phyloP scores from a whole-genome alignment of 2,329 filamentous ascomycete genomes.

The Cyanodermella asteris region DNA sequence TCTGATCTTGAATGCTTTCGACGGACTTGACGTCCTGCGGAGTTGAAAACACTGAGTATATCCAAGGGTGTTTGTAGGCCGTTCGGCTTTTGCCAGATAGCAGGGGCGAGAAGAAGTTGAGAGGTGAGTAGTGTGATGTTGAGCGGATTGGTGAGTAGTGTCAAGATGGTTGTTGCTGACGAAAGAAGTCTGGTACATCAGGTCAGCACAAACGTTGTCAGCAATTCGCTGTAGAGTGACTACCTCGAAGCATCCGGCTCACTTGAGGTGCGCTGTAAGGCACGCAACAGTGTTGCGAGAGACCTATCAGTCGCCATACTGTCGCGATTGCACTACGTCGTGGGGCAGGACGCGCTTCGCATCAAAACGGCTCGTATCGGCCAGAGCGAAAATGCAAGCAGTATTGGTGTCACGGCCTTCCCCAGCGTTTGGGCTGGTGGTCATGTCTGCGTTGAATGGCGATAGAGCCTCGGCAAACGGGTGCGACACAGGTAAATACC shows the following conservation, averaged over 20 bases:
- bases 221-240: slow-evolving; percentile 8
- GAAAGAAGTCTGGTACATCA: slow-evolving; percentile 36
- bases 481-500: no score
- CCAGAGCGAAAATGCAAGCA: no score
- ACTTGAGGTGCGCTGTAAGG: slow-evolving; percentile 34
- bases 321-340: no score
- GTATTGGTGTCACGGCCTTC: no score
- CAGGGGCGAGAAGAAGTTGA: slow-evolving; percentile 35
- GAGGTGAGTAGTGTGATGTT: slow-evolving; percentile 39
- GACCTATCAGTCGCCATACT: slow-evolving; percentile 38
- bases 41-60: slow-evolving; percentile 39
- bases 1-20: slow-evolving; percentile 17
- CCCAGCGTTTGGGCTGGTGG: no score
- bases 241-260: slow-evolving; percentile 39
- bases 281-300: slow-evolving; percentile 35
- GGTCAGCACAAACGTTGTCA: slow-evolving; percentile 11
- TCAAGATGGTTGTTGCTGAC: slow-evolving; percentile 23
- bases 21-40: slow-evolving; percentile 31
- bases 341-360: no score
- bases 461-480: no score
- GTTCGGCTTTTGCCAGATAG: slow-evolving; percentile 35
- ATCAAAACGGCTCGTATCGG: no score
- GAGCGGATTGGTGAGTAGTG: slow-evolving; percentile 34
- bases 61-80: slow-evolving; percentile 32
- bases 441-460: no score